These are phyloP conservation scores for Echites panduratus DNA, from an alignment of 257 asterid genomes.

Conservation along the genomic window DNA sequence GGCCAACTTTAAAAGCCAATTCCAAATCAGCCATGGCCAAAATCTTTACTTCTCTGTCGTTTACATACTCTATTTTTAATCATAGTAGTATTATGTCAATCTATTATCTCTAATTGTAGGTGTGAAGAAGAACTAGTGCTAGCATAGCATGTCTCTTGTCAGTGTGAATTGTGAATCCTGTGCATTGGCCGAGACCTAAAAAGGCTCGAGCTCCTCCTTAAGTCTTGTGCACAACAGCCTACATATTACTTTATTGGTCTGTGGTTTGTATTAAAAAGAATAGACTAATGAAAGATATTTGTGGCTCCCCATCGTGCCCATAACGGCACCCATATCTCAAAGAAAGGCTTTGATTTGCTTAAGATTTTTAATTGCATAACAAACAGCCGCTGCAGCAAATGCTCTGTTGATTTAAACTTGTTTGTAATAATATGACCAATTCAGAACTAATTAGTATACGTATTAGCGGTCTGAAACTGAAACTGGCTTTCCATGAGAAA, in stretches of 20 bases:
- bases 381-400: too few relatives aligned
- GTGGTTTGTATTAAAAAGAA: neutral
- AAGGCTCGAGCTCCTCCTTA: conserved; percentile 16
- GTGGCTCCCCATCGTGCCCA: neutral
- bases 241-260: neutral
- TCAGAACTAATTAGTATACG: too few relatives aligned
- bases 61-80: neutral
- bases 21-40: neutral
- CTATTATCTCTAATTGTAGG: neutral
- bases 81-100: neutral
- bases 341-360: too few relatives aligned
- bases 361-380: too few relatives aligned
- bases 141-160: neutral
- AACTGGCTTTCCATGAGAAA: neutral
- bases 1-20: conserved; percentile 56
- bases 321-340: neutral
- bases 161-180: neutral
- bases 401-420: too few relatives aligned
- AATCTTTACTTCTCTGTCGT: neutral
- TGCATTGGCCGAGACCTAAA: conserved; percentile 18
- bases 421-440: too few relatives aligned
- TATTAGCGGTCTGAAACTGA: too few relatives aligned
- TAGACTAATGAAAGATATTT: neutral
- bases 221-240: conserved; percentile 15
- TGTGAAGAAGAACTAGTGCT: neutral